Evolutionary conservation across 2,329 filamentous ascomycete genomes (phyloP).

Genomic region (Alternaria angustiovoidea): DNA sequence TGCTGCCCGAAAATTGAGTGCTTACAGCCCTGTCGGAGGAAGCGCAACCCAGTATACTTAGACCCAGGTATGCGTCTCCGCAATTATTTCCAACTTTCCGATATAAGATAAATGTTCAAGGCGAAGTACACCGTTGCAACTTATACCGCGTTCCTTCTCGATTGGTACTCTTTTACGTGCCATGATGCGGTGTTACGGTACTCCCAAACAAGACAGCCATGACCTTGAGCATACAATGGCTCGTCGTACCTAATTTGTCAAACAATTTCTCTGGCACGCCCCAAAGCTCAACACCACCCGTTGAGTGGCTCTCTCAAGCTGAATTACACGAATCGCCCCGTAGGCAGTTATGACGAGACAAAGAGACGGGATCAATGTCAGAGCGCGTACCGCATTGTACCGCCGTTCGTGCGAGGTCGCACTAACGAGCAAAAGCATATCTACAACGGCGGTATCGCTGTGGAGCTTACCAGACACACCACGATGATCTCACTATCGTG

Average conservation of each 20-base stretch:
- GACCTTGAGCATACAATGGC: background rate
- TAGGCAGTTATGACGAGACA: background rate
- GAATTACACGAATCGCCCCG: background rate
- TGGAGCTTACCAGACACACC: background rate
- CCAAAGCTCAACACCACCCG: background rate
- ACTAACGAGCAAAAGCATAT: background rate
- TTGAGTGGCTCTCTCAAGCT: background rate
- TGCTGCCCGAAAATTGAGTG: background rate
- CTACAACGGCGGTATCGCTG: background rate
- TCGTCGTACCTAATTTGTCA: background rate
- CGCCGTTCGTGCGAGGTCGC: background rate
- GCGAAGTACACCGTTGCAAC: background rate
- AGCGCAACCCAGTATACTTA: background rate
- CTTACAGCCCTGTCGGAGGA: background rate
- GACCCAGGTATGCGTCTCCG: background rate
- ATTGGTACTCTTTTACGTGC: background rate
- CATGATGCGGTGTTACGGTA: background rate
- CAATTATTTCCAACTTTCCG: background rate
- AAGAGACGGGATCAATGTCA: background rate
- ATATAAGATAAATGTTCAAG: background rate
- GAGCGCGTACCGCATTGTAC: background rate
- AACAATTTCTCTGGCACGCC: background rate
- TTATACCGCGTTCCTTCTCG: background rate
- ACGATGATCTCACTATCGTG: background rate
- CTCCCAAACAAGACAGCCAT: background rate